Conservation (phyloP, 164 flowering plant genomes). For the Nelumbo lutea region DNA sequence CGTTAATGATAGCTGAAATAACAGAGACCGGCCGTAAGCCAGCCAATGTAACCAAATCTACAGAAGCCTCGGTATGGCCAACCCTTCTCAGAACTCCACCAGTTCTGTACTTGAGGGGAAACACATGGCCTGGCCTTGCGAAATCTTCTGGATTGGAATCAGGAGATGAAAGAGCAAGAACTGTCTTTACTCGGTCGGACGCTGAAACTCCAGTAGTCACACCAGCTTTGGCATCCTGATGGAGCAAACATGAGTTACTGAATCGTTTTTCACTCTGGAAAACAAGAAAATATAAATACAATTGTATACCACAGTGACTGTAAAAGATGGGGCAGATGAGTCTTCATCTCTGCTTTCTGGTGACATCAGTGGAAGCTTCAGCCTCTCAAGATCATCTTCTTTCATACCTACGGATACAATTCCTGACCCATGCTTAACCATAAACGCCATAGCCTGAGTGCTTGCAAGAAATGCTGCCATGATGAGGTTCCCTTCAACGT, state of each 20-base stretch:
- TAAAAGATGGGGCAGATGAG: conserved; percentile 73
- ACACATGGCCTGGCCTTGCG: conserved; percentile 90
- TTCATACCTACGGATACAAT: conserved; percentile 89
- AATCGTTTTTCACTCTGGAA: not conserved
- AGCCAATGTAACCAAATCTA: conserved; percentile 67
- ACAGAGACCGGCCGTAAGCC: conserved; percentile 69
- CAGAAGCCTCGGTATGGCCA: conserved; percentile 95
- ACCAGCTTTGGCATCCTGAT: conserved; percentile 70
- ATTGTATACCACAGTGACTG: conserved; percentile 74
- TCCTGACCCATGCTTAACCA: conserved; percentile 86
- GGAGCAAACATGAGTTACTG: not conserved
- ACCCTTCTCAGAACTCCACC: conserved; percentile 86
- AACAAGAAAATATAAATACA: not conserved
- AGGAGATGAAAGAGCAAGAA: conserved; percentile 64
- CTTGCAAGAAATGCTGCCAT: conserved; percentile 71
- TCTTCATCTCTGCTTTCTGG: conserved; percentile 53
- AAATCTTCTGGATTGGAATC: conserved; percentile 71
- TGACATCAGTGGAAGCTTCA: conserved; percentile 74
- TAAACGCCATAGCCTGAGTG: conserved; percentile 48
- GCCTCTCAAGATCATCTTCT: conserved; percentile 75
- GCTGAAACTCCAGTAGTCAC: conserved; percentile 93
- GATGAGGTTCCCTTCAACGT: conserved; percentile 68
- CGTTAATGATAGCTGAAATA: conserved; percentile 62
- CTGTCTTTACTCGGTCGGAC: conserved; percentile 72
- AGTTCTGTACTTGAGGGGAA: conserved; percentile 78